Base-by-base conservation (phyloP, 1,139 yeast species). In the Groenewaldozyma sp. region DNA sequence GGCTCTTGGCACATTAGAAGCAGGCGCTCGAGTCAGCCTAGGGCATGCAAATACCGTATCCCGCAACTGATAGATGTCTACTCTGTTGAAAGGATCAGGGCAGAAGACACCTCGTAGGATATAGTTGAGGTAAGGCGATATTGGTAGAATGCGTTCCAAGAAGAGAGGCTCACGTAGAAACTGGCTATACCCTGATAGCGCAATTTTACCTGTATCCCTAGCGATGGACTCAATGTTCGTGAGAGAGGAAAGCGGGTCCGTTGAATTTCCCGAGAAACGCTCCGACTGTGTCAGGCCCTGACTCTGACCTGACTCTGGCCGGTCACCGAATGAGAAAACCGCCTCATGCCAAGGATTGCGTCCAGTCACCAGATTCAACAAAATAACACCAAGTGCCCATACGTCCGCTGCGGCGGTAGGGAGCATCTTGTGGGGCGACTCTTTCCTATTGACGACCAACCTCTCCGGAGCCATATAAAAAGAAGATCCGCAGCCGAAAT, bases 381-480 rank as follows among this genome's bases (percentile, higher is more conserved):
- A 66, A 27, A 87, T 77, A 22, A 87, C 79, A 2, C 93, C 94
- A 40, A 87, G 64, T 1, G 94, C 82, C 96, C 96, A 87, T 21
- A 84, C 73, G 56, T 87, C 96, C 38, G 91, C 87, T 7, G 84
- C 75, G 5, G 26, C 21, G 21, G 33, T 7, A 24, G 35, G 35
- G 22, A 13, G 18, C 4, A n/a, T 14, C 7, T 10, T 6, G 9
- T 14, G 13, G 2, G 37, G 34, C 9, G 22, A 5, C n/a, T 7
- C 6, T 18, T 29, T 29, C 22, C 33, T 7, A 21, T 37, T 35
- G 3, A 31, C 17, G 4, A 33, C 36, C 18, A 82, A 67, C 56
- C 94, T 68, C 60, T 86, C 95, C 4, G 96, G 96, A 0, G 95
- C 84, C 95, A 87, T 87, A 63, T 87, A 87, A 60, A 82, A 87